Conservation (phyloP, 495 filamentous ascomycete genomes). For the Aspergillus saccharolyticus region DNA sequence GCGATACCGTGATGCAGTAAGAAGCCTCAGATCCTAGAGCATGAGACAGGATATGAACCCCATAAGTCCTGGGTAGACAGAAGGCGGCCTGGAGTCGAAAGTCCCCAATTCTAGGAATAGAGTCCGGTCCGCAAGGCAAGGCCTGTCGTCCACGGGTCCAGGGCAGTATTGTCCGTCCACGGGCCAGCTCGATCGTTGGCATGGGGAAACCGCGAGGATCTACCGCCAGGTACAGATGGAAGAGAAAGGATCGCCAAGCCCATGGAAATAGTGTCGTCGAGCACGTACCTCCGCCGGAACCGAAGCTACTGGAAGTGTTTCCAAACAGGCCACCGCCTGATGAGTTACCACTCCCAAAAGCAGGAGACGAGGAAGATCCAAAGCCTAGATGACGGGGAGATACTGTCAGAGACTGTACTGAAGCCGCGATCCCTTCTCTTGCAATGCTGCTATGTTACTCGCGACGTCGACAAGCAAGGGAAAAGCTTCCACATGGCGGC, state of each 20-base stretch:
- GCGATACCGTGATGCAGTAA: neutral
- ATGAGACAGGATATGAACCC: neutral
- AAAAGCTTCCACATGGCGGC: constrained; percentile 21
- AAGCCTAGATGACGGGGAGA: constrained; percentile 52
- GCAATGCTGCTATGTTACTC: constrained; percentile 29
- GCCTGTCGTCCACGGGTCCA: neutral
- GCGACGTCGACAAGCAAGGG: constrained; percentile 17
- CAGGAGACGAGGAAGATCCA: constrained; percentile 45
- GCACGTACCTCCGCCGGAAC: constrained; percentile 53
- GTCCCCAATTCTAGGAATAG: neutral
- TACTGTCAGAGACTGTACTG: constrained; percentile 40
- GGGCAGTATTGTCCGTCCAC: neutral
- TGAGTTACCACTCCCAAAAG: constrained; percentile 32
- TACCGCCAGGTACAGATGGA: constrained; percentile 8
- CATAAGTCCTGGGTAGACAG: neutral
- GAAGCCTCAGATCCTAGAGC: neutral
- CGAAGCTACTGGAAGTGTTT: constrained; percentile 49
- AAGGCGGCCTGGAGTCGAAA: neutral
- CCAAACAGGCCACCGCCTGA: constrained; percentile 41
- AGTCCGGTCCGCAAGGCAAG: neutral
- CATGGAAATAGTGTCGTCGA: constrained; percentile 23
- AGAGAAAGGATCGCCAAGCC: constrained; percentile 32
- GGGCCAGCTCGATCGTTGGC: constrained; percentile 15
- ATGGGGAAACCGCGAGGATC: constrained; percentile 3
- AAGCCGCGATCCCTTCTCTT: constrained; percentile 42